Evolutionary conservation across 2,329 filamentous ascomycete genomes (phyloP).

Genomic region (Daldinia sp.): DNA sequence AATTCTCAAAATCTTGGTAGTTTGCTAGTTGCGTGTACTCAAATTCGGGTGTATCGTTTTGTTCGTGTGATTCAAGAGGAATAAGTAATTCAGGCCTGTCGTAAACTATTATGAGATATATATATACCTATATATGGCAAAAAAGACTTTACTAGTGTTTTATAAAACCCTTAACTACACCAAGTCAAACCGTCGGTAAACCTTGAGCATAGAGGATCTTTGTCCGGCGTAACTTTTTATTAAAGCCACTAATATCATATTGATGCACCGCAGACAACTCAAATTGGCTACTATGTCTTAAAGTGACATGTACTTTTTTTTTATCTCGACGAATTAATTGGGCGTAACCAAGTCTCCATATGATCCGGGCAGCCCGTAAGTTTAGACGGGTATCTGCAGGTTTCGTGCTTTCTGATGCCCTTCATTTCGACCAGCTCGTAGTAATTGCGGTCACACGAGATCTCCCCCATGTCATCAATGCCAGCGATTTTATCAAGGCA

Average conservation of each 20-base stretch:
- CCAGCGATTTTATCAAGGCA: constrained; percentile 16
- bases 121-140: no score
- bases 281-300: not conserved
- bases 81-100: no score
- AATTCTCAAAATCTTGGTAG: not conserved
- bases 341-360: not conserved
- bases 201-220: not conserved
- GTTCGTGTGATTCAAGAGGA: no score
- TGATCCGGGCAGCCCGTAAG: constrained; percentile 6
- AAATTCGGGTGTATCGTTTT: no score
- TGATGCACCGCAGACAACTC: not conserved
- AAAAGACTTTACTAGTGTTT: no score
- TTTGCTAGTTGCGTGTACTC: no score
- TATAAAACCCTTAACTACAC: no score
- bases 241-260: not conserved
- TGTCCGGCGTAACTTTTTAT: constrained; percentile 7
- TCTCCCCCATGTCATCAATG: constrained; percentile 7
- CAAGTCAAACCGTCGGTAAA: not conserved
- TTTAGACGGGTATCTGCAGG: constrained; percentile 26
- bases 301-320: constrained; percentile 17
- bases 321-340: constrained; percentile 3
- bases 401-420: constrained; percentile 9
- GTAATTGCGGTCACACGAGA: constrained; percentile 25
- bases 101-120: no score
- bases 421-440: constrained; percentile 23